A percentile compares a stretch with the other conserved stretches of the same genome.
Conservation (phyloP, 2,329 filamentous ascomycete genomes). For the Allantophomopsis cytisporea region DNA sequence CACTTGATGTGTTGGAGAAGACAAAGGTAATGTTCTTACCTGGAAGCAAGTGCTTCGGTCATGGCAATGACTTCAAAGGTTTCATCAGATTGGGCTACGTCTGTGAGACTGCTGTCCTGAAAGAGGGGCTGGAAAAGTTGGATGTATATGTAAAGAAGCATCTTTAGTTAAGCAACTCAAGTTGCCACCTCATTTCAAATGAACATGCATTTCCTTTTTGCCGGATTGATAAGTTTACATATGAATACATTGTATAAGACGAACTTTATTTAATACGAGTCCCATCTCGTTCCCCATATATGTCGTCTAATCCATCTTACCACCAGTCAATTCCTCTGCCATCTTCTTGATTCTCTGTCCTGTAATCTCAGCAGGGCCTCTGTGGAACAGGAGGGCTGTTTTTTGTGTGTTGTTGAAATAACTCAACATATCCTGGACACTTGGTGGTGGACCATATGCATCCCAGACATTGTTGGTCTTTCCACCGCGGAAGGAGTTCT, state of each 20-base stretch:
- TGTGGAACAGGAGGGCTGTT: slow-evolving; percentile 18
- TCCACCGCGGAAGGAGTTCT: neutral
- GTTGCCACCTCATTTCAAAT: no score
- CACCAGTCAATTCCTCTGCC: slow-evolving; percentile 54
- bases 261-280: no score
- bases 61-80: slow-evolving; percentile 50
- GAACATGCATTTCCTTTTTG: no score
- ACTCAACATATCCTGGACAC: slow-evolving; percentile 31
- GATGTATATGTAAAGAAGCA: slow-evolving; percentile 12
- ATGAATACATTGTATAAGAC: no score
- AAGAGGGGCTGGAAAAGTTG: slow-evolving; percentile 41
- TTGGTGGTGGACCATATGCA: slow-evolving; percentile 22
- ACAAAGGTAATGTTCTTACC: slow-evolving; percentile 65
- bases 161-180: slow-evolving; percentile 1
- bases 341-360: slow-evolving; percentile 48
- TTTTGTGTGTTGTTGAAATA: slow-evolving; percentile 16
- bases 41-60: slow-evolving; percentile 60
- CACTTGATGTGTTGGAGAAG: slow-evolving; percentile 50
- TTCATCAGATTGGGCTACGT: slow-evolving; percentile 70
- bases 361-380: slow-evolving; percentile 21
- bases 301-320: slow-evolving; percentile 32
- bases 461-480: slow-evolving; percentile 16
- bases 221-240: no score
- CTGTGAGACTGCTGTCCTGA: slow-evolving; percentile 54
- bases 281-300: no score